These are phyloP conservation scores for Penicillium tannophilum DNA, from an alignment of 495 filamentous ascomycete genomes.

Conservation along the genomic window DNA sequence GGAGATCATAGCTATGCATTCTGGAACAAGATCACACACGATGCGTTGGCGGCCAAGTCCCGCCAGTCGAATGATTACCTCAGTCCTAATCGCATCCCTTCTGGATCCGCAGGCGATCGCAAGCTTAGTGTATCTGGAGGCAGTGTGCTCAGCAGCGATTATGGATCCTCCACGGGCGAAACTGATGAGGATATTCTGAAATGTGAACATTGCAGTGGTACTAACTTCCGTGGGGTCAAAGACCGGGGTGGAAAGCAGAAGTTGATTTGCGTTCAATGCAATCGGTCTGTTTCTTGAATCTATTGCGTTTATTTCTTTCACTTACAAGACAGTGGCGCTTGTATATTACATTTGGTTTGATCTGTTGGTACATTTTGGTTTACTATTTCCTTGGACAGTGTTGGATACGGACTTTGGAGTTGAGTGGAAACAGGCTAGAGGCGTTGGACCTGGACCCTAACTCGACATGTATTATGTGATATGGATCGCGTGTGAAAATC, in stretches of 20 bases:
- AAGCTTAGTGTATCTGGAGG: conserved; percentile 31
- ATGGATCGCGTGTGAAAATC: neutral
- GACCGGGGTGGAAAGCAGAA: conserved; percentile 47
- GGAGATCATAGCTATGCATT: conserved; percentile 56
- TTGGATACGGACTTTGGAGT: conserved; percentile 1
- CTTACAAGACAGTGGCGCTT: neutral
- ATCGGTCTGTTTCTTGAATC: conserved; percentile 27
- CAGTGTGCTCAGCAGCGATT: conserved; percentile 52
- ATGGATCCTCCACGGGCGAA: conserved; percentile 37
- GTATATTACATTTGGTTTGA: neutral
- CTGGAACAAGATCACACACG: conserved; percentile 53
- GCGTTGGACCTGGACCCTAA: neutral
- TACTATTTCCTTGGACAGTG: neutral
- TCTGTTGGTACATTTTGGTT: neutral
- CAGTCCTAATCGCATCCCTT: conserved; percentile 28
- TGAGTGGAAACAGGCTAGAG: neutral
- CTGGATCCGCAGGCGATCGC: conserved; percentile 21
- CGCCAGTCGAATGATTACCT: conserved; percentile 30
- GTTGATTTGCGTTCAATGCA: conserved; percentile 56
- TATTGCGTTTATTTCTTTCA: neutral
- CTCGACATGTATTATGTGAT: conserved; percentile 6
- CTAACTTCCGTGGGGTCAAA: conserved; percentile 55
- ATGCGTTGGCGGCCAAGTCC: conserved; percentile 42
- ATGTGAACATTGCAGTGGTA: conserved; percentile 53
- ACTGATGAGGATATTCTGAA: conserved; percentile 46